These are phyloP conservation scores for Murraya paniculata DNA, from an alignment of 345 rosid species.

Conservation along the genomic window DNA sequence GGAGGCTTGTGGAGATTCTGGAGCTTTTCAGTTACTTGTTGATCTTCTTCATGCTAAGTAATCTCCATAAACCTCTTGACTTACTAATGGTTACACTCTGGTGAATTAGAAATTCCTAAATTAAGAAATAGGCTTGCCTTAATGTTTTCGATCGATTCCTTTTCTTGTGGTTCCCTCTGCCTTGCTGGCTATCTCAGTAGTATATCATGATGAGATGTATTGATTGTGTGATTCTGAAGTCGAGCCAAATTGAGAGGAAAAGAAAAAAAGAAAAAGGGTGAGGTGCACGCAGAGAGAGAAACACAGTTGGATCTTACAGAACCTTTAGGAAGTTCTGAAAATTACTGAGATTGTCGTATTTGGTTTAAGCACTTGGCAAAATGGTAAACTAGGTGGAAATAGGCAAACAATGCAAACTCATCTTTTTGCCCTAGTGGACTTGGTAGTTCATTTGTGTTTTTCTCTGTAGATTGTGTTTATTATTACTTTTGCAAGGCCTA, in stretches of 20 bases:
- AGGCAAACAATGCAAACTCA: not conserved
- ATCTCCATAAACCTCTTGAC: slow-evolving; percentile 1
- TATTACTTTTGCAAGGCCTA: not conserved
- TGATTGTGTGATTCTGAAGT: not conserved
- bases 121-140: not conserved
- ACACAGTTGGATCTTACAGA: not conserved
- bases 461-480: not conserved
- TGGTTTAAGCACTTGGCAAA: not conserved
- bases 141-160: not conserved
- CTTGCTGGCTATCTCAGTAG: not conserved
- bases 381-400: not conserved
- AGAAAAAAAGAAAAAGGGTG: not conserved
- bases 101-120: not conserved
- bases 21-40: slow-evolving; percentile 86
- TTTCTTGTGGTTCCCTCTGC: not conserved
- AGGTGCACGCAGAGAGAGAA: not conserved
- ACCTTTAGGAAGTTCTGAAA: not conserved
- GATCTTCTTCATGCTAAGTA: slow-evolving; percentile 86
- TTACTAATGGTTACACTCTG: not conserved
- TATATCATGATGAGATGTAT: not conserved
- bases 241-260: not conserved
- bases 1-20: slow-evolving; percentile 95
- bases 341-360: not conserved
- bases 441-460: not conserved
- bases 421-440: not conserved